phyloP scores from a whole-genome alignment of 2,329 filamentous ascomycete genomes.

The Cladosporium halotolerans region DNA sequence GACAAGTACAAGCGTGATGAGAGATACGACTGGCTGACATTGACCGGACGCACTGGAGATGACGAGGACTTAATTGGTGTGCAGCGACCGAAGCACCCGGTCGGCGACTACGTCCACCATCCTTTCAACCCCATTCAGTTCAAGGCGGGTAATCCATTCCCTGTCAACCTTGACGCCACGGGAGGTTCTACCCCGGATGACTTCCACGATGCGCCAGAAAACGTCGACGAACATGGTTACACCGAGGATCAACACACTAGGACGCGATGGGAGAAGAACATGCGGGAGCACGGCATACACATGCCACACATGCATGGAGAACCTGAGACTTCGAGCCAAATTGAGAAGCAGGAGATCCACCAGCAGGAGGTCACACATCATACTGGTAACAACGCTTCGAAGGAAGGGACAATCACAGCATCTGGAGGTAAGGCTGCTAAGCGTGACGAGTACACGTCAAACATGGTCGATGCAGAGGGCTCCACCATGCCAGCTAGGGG shows the following conservation, averaged over 20 bases:
- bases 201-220: slow-evolving; percentile 24
- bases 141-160: slow-evolving; percentile 47
- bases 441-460: slow-evolving; percentile 22
- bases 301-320: slow-evolving; percentile 12
- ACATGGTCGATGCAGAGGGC: slow-evolving; percentile 16
- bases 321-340: slow-evolving; percentile 6
- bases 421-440: slow-evolving; percentile 29
- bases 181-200: slow-evolving; percentile 11
- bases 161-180: background rate
- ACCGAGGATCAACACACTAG: slow-evolving; percentile 24
- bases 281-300: slow-evolving; percentile 17
- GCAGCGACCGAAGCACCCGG: slow-evolving; percentile 80
- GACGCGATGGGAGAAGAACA: slow-evolving; percentile 23
- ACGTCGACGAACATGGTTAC: slow-evolving; percentile 29
- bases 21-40: slow-evolving; percentile 74
- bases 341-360: slow-evolving; percentile 9
- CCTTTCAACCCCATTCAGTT: slow-evolving; percentile 63
- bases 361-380: slow-evolving; percentile 27
- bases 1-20: slow-evolving; percentile 94
- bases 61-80: slow-evolving; percentile 84
- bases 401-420: slow-evolving; percentile 27
- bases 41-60: slow-evolving; percentile 68
- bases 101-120: slow-evolving; percentile 80
- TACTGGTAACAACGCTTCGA: slow-evolving; percentile 29
- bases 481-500: background rate